Conservation (phyloP, 2,329 filamentous ascomycete genomes). For the Scortechinia acanthostroma region DNA sequence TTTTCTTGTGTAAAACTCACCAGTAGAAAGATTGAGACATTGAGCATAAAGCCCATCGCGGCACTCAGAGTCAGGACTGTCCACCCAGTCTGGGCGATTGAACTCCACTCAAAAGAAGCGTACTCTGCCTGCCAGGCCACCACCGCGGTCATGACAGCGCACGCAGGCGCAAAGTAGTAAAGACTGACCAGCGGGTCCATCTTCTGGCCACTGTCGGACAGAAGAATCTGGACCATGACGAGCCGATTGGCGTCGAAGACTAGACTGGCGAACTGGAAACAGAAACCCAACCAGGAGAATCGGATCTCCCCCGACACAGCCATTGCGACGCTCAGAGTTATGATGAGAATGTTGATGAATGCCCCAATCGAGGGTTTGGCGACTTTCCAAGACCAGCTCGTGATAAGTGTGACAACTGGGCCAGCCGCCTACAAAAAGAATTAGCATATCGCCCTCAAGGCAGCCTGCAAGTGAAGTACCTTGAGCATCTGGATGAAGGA, state of each 20-base stretch:
- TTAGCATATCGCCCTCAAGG: constrained; percentile 12
- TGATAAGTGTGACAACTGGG: constrained; percentile 59
- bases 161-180: constrained; percentile 84
- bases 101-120: constrained; percentile 54
- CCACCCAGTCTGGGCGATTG: constrained; percentile 59
- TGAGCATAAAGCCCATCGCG: constrained; percentile 72
- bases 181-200: constrained; percentile 84
- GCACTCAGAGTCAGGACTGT: constrained; percentile 67
- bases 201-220: constrained; percentile 70
- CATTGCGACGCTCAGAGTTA: constrained; percentile 41
- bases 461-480: too few relatives aligned
- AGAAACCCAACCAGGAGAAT: constrained; percentile 58
- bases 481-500: constrained; percentile 69
- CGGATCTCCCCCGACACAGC: constrained; percentile 58
- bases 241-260: constrained; percentile 75
- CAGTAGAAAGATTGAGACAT: constrained; percentile 79
- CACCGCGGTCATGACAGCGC: constrained; percentile 71
- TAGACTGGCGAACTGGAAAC: constrained; percentile 70
- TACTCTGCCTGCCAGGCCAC: constrained; percentile 67
- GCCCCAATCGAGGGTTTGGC: constrained; percentile 34
- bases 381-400: constrained; percentile 51
- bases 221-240: constrained; percentile 78
- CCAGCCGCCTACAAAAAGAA: constrained; percentile 52
- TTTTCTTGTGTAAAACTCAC: constrained; percentile 27
- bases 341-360: constrained; percentile 39